Percentiles rank a stretch among this genome's conserved stretches.
Conservation (phyloP, 345 rosid species). For the Lepidium africanum region DNA sequence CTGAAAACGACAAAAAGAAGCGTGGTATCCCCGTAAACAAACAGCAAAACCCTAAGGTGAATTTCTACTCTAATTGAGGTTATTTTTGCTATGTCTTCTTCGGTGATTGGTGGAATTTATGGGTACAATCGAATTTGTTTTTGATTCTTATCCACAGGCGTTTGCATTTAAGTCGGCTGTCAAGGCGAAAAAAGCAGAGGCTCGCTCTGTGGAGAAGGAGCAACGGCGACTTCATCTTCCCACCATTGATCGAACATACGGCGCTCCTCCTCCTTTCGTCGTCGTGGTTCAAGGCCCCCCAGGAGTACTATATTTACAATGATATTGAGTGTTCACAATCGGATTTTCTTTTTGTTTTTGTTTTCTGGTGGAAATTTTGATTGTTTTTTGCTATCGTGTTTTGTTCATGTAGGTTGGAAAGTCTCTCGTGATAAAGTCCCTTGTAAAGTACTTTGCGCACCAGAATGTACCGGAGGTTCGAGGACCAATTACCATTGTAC, state of each 20-base stretch:
- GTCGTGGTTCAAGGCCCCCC: slow-evolving; percentile 93
- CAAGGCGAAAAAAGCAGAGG: slow-evolving; percentile 57
- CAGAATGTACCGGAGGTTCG: slow-evolving; percentile 83
- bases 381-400: slow-evolving; percentile 1
- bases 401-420: slow-evolving; percentile 66
- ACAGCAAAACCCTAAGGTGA: slow-evolving; percentile 64
- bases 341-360: not conserved
- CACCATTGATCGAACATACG: slow-evolving; percentile 65
- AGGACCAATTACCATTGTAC: slow-evolving; percentile 83
- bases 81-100: not conserved
- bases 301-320: slow-evolving; percentile 35
- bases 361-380: not conserved
- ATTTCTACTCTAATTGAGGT: not conserved
- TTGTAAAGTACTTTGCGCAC: slow-evolving; percentile 67
- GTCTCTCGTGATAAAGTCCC: slow-evolving; percentile 72
- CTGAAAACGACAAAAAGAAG: slow-evolving; percentile 42
- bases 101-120: not conserved
- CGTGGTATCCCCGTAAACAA: slow-evolving; percentile 30
- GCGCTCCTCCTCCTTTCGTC: slow-evolving; percentile 78
- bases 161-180: slow-evolving; percentile 53
- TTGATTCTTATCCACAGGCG: slow-evolving; percentile 35
- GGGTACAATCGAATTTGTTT: not conserved
- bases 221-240: slow-evolving; percentile 80
- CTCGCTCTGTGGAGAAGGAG: slow-evolving; percentile 76
- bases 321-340: not conserved